These are phyloP conservation scores for Ramaria sp. DNA, from an alignment of 768 basidiomycete species.

Conservation along the genomic window DNA sequence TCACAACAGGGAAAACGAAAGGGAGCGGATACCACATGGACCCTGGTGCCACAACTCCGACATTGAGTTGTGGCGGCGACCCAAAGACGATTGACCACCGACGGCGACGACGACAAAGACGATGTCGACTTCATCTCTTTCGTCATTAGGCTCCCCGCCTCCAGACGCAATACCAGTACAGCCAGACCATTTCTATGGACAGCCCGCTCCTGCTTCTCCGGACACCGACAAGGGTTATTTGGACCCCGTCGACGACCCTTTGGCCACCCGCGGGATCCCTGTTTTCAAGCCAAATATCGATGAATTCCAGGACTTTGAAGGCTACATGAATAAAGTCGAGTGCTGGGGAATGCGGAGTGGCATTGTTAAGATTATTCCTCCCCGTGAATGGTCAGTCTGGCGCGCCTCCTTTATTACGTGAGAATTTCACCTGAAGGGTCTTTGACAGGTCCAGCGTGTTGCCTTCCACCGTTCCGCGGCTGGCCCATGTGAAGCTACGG, in stretches of 20 bases:
- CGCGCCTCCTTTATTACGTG: constrained; percentile 1
- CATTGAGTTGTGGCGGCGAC: neutral
- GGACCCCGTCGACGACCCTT: constrained; percentile 69
- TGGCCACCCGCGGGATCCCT: constrained; percentile 83
- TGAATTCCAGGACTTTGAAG: constrained; percentile 88
- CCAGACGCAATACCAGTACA: constrained; percentile 48
- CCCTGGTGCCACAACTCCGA: neutral
- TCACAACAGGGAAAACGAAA: too few relatives aligned
- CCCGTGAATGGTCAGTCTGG: constrained; percentile 76
- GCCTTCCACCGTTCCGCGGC: constrained; percentile 59
- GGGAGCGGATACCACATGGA: too few relatives aligned
- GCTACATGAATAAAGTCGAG: constrained; percentile 76
- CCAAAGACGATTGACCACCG: neutral
- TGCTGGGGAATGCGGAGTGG: constrained; percentile 87
- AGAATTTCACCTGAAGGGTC: constrained; percentile 3
- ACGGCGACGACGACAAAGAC: neutral
- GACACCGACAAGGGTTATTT: constrained; percentile 40
- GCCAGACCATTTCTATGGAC: constrained; percentile 79
- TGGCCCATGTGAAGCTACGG: constrained; percentile 68
- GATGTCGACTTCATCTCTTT: neutral
- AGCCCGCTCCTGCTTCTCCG: constrained; percentile 20
- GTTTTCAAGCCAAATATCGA: constrained; percentile 93
- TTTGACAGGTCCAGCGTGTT: constrained; percentile 53
- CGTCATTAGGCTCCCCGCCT: constrained; percentile 26
- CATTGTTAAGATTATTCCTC: constrained; percentile 94